These are phyloP conservation scores for Eutypa lata DNA, from an alignment of 2,329 filamentous ascomycete genomes.

Conservation along the genomic window DNA sequence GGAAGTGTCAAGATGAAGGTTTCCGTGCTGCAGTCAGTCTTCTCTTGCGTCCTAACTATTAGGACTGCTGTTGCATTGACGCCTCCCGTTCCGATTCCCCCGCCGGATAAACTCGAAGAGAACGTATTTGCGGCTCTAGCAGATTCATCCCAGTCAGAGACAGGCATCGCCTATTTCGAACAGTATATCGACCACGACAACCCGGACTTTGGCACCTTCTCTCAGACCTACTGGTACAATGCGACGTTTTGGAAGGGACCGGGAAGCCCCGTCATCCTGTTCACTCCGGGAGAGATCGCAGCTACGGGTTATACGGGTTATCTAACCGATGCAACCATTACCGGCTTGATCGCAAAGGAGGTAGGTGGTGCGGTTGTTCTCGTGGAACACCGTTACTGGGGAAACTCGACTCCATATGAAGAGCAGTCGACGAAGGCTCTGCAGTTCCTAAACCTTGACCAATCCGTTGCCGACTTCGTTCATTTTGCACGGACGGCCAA, in stretches of 20 bases:
- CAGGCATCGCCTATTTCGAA: slow-evolving; percentile 35
- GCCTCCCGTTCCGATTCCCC: slow-evolving; percentile 14
- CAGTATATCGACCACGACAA: slow-evolving; percentile 59
- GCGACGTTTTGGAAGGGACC: slow-evolving; percentile 50
- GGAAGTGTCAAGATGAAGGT: slow-evolving; percentile 8
- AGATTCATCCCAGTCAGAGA: slow-evolving; percentile 8
- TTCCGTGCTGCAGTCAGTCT: slow-evolving; percentile 4
- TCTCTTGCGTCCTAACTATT: slow-evolving; percentile 8
- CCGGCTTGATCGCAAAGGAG: slow-evolving; percentile 48
- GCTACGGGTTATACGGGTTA: slow-evolving; percentile 46
- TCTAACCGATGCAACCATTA: slow-evolving; percentile 45
- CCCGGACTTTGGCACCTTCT: slow-evolving; percentile 52
- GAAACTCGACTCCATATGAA: slow-evolving; percentile 50
- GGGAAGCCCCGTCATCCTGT: slow-evolving; percentile 49
- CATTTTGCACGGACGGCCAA: slow-evolving; percentile 51
- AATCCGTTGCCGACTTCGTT: slow-evolving; percentile 51
- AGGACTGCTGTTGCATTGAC: slow-evolving; percentile 11
- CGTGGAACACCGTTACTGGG: slow-evolving; percentile 59
- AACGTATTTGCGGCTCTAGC: slow-evolving; percentile 10
- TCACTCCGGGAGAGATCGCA: slow-evolving; percentile 50
- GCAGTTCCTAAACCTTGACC: slow-evolving; percentile 50
- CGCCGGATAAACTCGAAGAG: slow-evolving; percentile 8
- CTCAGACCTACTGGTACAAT: slow-evolving; percentile 48
- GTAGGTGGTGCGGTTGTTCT: slow-evolving; percentile 52
- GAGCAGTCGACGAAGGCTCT: slow-evolving; percentile 50